These are phyloP conservation scores for Cordyceps fumosorosea DNA, from an alignment of 2,329 filamentous ascomycete genomes.

Conservation along the genomic window DNA sequence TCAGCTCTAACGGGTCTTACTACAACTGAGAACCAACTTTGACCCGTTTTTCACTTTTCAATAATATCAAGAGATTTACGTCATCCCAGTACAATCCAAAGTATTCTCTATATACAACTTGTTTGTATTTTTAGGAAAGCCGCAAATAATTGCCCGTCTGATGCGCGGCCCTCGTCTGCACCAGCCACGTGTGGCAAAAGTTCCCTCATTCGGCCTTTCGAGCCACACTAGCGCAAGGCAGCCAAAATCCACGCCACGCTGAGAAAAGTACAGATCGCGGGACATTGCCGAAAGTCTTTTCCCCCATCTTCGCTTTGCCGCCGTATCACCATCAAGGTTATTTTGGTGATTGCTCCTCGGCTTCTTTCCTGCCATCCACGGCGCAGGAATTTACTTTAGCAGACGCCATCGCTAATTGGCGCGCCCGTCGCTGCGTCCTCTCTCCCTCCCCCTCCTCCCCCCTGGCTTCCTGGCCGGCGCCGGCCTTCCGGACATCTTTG, in stretches of 20 bases:
- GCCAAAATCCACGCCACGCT: conserved; percentile 2
- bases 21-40: no score
- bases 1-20: no score
- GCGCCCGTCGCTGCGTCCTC: not conserved
- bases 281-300: conserved; percentile 3
- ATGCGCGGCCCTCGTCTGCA: not conserved
- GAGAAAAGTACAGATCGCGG: conserved; percentile 15
- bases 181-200: not conserved
- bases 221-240: conserved; percentile 8
- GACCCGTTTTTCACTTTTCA: no score
- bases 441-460: not conserved
- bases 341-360: not conserved
- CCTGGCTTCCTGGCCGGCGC: conserved; percentile 3
- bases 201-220: not conserved
- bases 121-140: not conserved
- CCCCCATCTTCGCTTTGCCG: conserved; percentile 5
- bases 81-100: not conserved
- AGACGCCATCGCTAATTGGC: not conserved
- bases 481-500: not conserved
- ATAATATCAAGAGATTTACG: no score
- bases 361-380: not conserved
- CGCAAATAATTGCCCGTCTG: not conserved
- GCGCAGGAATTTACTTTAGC: not conserved
- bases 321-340: conserved; percentile 2
- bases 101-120: not conserved